Conservation (phyloP, 2,329 filamentous ascomycete species). For the Chrysosporium queenslandicum region DNA sequence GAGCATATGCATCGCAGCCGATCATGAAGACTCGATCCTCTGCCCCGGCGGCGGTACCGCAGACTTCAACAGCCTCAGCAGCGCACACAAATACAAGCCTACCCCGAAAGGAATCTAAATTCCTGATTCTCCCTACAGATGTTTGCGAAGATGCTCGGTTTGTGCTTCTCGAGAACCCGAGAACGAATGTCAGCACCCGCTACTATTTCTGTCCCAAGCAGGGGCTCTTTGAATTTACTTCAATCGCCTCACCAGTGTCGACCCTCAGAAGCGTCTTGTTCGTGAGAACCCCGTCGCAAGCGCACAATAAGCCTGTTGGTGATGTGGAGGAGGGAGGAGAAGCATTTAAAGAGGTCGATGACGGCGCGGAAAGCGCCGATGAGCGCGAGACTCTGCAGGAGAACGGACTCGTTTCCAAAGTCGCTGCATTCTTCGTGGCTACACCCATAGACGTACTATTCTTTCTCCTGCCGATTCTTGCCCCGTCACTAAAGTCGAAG, state of each 20-base stretch:
- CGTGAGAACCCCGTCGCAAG: background rate
- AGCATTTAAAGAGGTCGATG: slow-evolving; percentile 16
- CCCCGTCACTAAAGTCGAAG: slow-evolving; percentile 37
- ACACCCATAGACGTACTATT: slow-evolving; percentile 80
- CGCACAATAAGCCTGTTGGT: background rate
- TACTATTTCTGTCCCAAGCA: slow-evolving; percentile 51
- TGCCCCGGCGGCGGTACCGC: slow-evolving; percentile 14
- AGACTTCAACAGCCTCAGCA: background rate
- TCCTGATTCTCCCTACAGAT: slow-evolving; percentile 49
- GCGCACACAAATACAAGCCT: slow-evolving; percentile 8
- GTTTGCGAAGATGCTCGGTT: slow-evolving; percentile 46
- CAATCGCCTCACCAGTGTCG: slow-evolving; percentile 43
- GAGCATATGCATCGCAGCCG: background rate
- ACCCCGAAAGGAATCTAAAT: slow-evolving; percentile 32
- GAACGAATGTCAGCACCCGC: slow-evolving; percentile 38
- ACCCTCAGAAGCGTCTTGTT: slow-evolving; percentile 48
- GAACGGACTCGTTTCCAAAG: slow-evolving; percentile 50
- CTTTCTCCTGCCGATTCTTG: slow-evolving; percentile 64
- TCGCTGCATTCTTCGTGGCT: slow-evolving; percentile 68
- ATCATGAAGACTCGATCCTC: slow-evolving; percentile 28
- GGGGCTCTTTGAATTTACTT: slow-evolving; percentile 54
- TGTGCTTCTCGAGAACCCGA: slow-evolving; percentile 47
- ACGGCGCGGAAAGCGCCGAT: background rate
- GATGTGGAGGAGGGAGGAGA: background rate
- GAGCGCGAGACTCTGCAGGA: background rate